Evolutionary conservation across 2,329 filamentous ascomycete genomes (phyloP).

Genomic region (Coleophoma cylindrospora): DNA sequence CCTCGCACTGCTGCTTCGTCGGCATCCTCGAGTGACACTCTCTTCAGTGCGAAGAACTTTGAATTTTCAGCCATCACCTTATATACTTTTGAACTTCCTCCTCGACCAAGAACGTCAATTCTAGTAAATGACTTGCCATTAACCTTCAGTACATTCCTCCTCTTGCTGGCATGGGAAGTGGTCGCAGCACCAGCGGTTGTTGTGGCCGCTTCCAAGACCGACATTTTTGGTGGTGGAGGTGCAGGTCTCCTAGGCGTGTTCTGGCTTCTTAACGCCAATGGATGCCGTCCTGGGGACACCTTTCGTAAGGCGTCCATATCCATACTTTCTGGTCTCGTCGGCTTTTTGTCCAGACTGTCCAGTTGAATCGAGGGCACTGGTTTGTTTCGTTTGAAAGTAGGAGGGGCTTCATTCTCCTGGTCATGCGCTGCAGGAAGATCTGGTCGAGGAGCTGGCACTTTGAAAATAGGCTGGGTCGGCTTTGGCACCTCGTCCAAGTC

Average conservation of each 20-base stretch:
- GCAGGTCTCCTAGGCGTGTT: conserved; percentile 76
- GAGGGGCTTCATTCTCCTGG: conserved; percentile 78
- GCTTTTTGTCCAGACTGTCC: conserved; percentile 39
- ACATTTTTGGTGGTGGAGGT: conserved; percentile 91
- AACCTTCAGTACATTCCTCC: conserved; percentile 77
- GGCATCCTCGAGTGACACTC: conserved; percentile 84
- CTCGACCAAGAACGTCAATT: conserved; percentile 84
- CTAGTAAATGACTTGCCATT: conserved; percentile 90
- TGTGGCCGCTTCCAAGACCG: conserved; percentile 86
- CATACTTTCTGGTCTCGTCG: conserved; percentile 43
- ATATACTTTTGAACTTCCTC: conserved; percentile 92
- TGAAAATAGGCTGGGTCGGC: conserved; percentile 49
- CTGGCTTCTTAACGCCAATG: conserved; percentile 46
- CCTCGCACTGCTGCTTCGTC: conserved; percentile 80
- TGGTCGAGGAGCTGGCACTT: conserved; percentile 47
- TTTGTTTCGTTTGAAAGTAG: conserved; percentile 54
- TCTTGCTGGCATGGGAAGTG: conserved; percentile 61
- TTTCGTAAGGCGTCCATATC: conserved; percentile 33
- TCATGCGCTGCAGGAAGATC: conserved; percentile 62
- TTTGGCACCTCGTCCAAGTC: conserved; percentile 33
- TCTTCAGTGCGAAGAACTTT: conserved; percentile 90
- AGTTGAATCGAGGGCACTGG: conserved; percentile 18
- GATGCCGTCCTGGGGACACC: conserved; percentile 50
- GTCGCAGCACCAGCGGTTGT: conserved; percentile 75
- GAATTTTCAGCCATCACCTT: conserved; percentile 96